A percentile compares a stretch with the other conserved stretches of the same genome.
These are phyloP conservation scores for Colletotrichum agaves DNA, from an alignment of 2,329 filamentous ascomycete species.

Conservation along the genomic window DNA sequence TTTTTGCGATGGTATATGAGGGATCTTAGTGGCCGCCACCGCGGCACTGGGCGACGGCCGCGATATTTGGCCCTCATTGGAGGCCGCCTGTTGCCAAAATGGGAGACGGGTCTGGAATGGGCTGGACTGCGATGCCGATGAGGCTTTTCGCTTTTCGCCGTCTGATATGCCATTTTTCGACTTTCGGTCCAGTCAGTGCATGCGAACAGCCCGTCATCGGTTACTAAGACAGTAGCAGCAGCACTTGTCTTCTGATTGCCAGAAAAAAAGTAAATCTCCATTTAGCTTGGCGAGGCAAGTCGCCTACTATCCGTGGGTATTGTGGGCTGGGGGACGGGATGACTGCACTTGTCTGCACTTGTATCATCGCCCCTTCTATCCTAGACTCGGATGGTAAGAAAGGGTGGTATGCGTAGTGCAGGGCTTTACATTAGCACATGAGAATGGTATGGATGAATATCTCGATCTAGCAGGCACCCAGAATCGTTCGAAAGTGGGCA, in stretches of 20 bases:
- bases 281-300: constrained; percentile 22
- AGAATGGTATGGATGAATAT: constrained; percentile 24
- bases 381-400: constrained; percentile 17
- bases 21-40: constrained; percentile 37
- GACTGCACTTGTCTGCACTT: constrained; percentile 25
- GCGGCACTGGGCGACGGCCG: constrained; percentile 25
- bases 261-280: background rate
- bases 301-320: constrained; percentile 16
- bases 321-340: background rate
- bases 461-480: constrained; percentile 8
- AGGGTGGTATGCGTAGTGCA: constrained; percentile 18
- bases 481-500: constrained; percentile 5
- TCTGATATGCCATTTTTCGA: constrained; percentile 11
- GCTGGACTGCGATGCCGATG: constrained; percentile 16
- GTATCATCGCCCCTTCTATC: constrained; percentile 18
- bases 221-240: background rate
- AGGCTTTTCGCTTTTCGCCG: constrained; percentile 12
- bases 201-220: constrained; percentile 13
- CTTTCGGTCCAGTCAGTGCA: constrained; percentile 29
- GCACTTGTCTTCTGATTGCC: constrained; percentile 13
- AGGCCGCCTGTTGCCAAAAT: constrained; percentile 35
- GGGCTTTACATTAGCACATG: background rate
- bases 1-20: constrained; percentile 25
- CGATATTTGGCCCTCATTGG: constrained; percentile 35
- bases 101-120: constrained; percentile 23